These are phyloP conservation scores for Grigorovia humatica DNA, from an alignment of 805 yeast genomes.

Conservation along the genomic window DNA sequence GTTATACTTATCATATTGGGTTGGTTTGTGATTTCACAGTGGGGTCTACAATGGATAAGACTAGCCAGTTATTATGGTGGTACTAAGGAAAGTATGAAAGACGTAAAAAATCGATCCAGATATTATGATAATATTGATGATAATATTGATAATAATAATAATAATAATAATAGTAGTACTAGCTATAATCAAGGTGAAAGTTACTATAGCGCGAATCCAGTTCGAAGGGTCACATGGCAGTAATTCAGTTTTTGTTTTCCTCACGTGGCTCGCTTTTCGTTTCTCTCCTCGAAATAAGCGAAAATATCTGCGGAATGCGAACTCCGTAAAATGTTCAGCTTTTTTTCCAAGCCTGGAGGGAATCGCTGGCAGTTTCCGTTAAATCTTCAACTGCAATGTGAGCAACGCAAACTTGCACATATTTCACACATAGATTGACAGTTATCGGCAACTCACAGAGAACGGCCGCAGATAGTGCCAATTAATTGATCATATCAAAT, in stretches of 20 bases:
- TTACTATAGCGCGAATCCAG: no score
- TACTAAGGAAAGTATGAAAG: neutral
- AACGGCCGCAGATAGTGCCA: neutral
- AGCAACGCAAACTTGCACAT: neutral
- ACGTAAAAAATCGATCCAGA: no score
- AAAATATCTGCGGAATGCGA: neutral
- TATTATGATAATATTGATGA: no score
- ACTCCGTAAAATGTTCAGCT: neutral
- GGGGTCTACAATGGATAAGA: slow-evolving; percentile 55
- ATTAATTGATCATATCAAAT: neutral
- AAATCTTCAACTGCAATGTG: neutral
- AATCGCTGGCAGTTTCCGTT: neutral
- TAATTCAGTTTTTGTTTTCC: neutral
- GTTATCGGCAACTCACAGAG: neutral
- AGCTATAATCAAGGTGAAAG: neutral
- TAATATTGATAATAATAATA: neutral
- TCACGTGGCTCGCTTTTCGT: no score
- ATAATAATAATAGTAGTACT: neutral
- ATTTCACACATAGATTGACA: neutral
- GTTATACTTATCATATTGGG: slow-evolving; percentile 31
- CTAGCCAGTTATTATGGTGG: slow-evolving; percentile 36
- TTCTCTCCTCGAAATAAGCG: no score
- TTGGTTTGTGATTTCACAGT: slow-evolving; percentile 51
- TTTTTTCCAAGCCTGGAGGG: neutral
- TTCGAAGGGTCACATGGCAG: neutral